Percentiles rank a stretch among this genome's conserved stretches.
These are phyloP conservation scores for Kodamaea restingae DNA, from an alignment of 805 yeast genomes.

Conservation along the genomic window DNA sequence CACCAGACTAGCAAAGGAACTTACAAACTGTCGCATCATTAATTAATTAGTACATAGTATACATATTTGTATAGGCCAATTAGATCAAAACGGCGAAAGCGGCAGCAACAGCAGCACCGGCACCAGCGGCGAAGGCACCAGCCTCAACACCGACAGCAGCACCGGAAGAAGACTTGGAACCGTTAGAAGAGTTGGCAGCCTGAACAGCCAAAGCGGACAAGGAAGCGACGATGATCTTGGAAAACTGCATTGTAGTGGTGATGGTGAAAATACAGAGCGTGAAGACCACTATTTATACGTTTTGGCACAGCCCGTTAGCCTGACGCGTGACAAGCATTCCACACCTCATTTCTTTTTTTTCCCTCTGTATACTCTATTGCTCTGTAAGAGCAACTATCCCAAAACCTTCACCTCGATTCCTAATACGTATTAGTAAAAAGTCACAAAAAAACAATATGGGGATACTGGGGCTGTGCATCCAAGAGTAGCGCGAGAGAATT, in stretches of 20 bases:
- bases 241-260: slow-evolving; percentile 17
- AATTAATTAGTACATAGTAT: not conserved
- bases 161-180: slow-evolving; percentile 8
- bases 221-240: slow-evolving; percentile 16
- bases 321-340: not conserved
- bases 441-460: not conserved
- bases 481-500: not conserved
- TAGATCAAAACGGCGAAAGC: slow-evolving; percentile 11
- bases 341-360: not conserved
- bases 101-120: slow-evolving; percentile 12
- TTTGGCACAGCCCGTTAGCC: not conserved
- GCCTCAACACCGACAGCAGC: slow-evolving; percentile 15
- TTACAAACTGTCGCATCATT: not conserved
- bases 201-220: slow-evolving; percentile 19
- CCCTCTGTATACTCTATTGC: slow-evolving; percentile 1
- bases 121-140: slow-evolving; percentile 10
- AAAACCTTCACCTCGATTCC: not conserved
- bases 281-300: not conserved
- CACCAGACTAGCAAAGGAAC: too few relatives aligned
- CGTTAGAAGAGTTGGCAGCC: slow-evolving; percentile 19
- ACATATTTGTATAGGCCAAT: not conserved
- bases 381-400: slow-evolving; percentile 1
- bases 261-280: not conserved
- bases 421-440: not conserved
- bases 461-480: slow-evolving; percentile 1